Base-by-base conservation (phyloP, 2,329 filamentous ascomycete genomes). In the Epichloe brachyelytri region DNA sequence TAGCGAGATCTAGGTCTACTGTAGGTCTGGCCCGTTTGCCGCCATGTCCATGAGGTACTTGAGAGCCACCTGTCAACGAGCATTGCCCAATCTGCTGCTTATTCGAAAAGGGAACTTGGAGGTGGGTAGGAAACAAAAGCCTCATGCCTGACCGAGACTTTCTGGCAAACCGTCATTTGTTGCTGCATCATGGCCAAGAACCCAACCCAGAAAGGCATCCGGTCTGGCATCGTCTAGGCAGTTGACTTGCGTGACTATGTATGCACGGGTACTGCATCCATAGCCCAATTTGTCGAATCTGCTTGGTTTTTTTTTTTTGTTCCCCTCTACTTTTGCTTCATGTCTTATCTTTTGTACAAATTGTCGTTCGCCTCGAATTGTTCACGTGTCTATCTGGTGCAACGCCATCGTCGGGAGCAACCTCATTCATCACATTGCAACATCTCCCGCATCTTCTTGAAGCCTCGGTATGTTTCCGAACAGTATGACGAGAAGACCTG, bases 161-260 rank as follows among this genome's bases (percentile, higher is more conserved):
- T 45, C 20, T 30, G 15, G 34, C 41, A 45, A 47, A 26, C 41
- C 14, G 12, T 45, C 40, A 50, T 33, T 50, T 50, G 48, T 26
- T 37, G 48, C 34, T 39, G 22, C 41, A 46, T 46, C 30, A 15
- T 39, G 39, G 41, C 40, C 48, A 39, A 38, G 19, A 30, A 11
- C 48, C 43, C 33, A 30, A 15, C 48, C 48, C 33, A 50, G 43
- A 39, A 50, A n/a, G 43, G 48, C 48, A 50, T 44, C 41, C 41
- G 48, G 48, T 50, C 20, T 50, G 48, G 17, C 43, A 50, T 38
- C 7, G 19, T 39, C 33, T 20, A 43, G 38, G 20, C 50, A 48
- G 45, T 39, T 48, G 50, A 51, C 50, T 43, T 33, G 33, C 30
- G n/a, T 26, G n/a, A 39, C 20, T 37, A 37, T 51, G 37, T 37